A percentile compares a stretch with the other conserved stretches of the same genome.
These are phyloP conservation scores for Coemansia sp. DNA, from an alignment of 192 early-diverging fungal species.

Conservation along the genomic window DNA sequence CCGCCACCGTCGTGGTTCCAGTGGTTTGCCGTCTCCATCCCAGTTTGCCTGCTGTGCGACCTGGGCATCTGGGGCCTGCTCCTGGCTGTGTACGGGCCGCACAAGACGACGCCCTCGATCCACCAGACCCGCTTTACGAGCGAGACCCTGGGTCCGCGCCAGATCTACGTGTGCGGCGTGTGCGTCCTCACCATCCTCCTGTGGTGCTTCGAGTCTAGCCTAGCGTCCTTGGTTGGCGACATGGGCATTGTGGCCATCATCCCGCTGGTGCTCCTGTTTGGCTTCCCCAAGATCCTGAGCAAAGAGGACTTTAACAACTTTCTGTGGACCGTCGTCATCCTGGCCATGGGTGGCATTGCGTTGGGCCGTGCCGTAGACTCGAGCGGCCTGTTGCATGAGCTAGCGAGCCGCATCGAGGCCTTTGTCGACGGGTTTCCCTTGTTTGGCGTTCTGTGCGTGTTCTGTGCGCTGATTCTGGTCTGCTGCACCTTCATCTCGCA, in stretches of 20 bases:
- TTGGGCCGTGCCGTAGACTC: conserved; percentile 89
- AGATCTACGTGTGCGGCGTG: conserved; percentile 75
- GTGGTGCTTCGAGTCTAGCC: conserved; percentile 81
- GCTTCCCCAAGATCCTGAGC: conserved; percentile 75
- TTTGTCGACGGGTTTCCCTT: conserved; percentile 64
- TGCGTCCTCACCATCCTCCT: conserved; percentile 75
- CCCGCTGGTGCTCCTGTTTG: conserved; percentile 88
- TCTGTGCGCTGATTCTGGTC: conserved; percentile 75
- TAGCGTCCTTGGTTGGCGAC: conserved; percentile 80
- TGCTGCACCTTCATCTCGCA: conserved; percentile 93
- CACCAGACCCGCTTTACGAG: conserved; percentile 50
- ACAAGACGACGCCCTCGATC: conserved; percentile 61
- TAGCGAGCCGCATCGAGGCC: conserved; percentile 67
- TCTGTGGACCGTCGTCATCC: conserved; percentile 85
- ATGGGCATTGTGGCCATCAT: conserved; percentile 96
- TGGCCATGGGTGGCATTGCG: conserved; percentile 95
- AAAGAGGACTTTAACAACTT: conserved; percentile 98
- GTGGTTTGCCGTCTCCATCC: conserved; percentile 87
- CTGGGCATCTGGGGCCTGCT: conserved; percentile 80
- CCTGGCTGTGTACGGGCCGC: conserved; percentile 75
- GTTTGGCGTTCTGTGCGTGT: conserved; percentile 71
- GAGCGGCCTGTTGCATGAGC: conserved; percentile 75
- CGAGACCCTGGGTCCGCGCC: conserved; percentile 52
- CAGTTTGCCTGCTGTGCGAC: conserved; percentile 77
- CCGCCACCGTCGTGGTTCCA: conserved; percentile 85